Conservation (phyloP, 805 yeast genomes). For the Middelhovenomyces tepae region DNA sequence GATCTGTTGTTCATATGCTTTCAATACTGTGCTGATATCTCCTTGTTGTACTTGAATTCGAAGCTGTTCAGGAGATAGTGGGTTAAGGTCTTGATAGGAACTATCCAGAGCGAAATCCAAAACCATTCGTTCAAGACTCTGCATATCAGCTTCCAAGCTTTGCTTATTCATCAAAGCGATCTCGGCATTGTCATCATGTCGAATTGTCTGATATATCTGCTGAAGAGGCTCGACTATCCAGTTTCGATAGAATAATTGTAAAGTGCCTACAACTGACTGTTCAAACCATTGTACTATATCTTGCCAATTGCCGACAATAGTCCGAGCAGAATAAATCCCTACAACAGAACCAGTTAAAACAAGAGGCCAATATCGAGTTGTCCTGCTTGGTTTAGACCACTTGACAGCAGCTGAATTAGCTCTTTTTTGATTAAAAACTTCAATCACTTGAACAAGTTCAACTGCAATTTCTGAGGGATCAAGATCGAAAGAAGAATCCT, state of each 20-base stretch:
- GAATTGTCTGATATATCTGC: conserved; percentile 67
- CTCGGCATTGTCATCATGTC: conserved; percentile 68
- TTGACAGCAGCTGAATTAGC: conserved; percentile 1
- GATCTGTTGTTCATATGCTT: conserved; percentile 69
- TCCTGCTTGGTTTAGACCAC: conserved; percentile 11
- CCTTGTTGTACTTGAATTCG: conserved; percentile 54
- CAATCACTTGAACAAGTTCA: too few relatives aligned
- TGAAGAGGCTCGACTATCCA: conserved; percentile 77
- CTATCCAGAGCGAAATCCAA: conserved; percentile 51
- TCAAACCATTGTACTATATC: conserved; percentile 49
- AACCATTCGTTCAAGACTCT: conserved; percentile 82
- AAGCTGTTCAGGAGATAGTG: conserved; percentile 25
- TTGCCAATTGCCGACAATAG: conserved; percentile 41
- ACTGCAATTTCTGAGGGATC: too few relatives aligned
- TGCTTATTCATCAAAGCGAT: conserved; percentile 74
- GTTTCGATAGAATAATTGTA: conserved; percentile 58
- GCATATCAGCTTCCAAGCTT: conserved; percentile 67
- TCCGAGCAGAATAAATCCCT: conserved; percentile 12
- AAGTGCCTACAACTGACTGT: conserved; percentile 54
- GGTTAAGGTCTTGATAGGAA: conserved; percentile 4
- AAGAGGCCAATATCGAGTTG: conserved; percentile 61
- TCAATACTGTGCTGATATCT: conserved; percentile 70
- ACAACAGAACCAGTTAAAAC: conserved; percentile 31
- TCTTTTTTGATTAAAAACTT: too few relatives aligned
- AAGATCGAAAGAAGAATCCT: neutral